These are phyloP conservation scores for Larix kaempferi DNA, from an alignment of 75 land plant genomes.

Conservation along the genomic window DNA sequence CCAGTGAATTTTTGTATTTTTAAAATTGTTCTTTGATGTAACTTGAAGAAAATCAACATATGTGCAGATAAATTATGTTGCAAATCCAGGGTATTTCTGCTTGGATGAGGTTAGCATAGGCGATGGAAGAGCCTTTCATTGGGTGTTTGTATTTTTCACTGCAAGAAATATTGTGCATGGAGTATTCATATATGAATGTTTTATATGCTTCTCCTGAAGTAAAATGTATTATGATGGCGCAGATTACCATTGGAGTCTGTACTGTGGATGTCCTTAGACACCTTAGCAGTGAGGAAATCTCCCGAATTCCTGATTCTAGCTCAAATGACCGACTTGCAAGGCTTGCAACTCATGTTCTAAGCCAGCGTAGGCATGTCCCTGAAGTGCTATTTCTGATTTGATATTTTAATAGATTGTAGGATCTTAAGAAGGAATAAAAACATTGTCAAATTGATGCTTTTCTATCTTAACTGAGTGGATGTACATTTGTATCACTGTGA, in stretches of 20 bases:
- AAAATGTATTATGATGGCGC: conserved; percentile 8
- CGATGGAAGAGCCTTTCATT: neutral
- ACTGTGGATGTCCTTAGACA: conserved; percentile 81
- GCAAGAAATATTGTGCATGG: neutral
- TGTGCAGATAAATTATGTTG: conserved; percentile 59
- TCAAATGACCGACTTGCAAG: conserved; percentile 62
- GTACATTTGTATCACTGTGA: neutral
- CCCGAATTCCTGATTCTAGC: conserved; percentile 49
- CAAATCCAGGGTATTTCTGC: conserved; percentile 62
- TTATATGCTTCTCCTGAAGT: neutral
- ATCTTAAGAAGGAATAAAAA: neutral
- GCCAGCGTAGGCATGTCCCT: conserved; percentile 61
- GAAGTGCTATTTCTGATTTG: conserved; percentile 3
- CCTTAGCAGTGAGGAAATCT: conserved; percentile 81
- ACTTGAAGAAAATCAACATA: neutral
- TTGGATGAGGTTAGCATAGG: conserved; percentile 66
- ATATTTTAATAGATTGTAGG: neutral
- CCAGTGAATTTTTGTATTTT: neutral
- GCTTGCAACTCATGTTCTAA: conserved; percentile 73
- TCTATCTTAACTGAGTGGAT: neutral
- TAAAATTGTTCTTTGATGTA: neutral
- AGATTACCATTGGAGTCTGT: conserved; percentile 78
- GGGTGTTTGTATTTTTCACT: neutral
- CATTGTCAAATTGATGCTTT: neutral
- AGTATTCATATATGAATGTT: neutral